Base-by-base conservation (phyloP, 2,329 filamentous ascomycete genomes). In the Chalara sp. region DNA sequence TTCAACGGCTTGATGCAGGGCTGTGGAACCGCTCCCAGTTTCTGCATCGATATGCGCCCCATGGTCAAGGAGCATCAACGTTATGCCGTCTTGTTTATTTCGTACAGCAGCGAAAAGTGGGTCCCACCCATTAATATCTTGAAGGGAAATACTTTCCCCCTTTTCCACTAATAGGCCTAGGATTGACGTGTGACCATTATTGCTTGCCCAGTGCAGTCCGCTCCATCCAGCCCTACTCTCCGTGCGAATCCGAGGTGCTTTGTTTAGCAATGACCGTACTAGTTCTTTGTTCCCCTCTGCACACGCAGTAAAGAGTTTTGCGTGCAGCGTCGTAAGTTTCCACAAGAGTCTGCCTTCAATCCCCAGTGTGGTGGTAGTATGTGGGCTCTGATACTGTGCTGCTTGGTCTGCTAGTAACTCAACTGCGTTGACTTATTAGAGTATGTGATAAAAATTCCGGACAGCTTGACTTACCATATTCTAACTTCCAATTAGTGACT, bases 281-380 rank as follows among this genome's bases (percentile, higher is more conserved):
- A 51, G 31, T 13, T 6, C n/a, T 35, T 47, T 40, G 28, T 51
- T 51, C 21, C 49, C 49, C 30, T 51, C 49, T 47, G 49, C 49
- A 51, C 49, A 51, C 32, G 49, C 49, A 42, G 49, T 51, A 21
- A 10, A 51, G 10, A 51, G 49, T 51, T 51, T 51, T 43, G 49
- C 44, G 13, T 51, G 49, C 44, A 51, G 32, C 28, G 49, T 51
- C 8, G 49, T 51, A 21, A 51, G 49, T 43, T 51, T 51, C 49
- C 49, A 51, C 29, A 51, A 28, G 47, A 51, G 49, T 51, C 49
- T 46, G 44, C 49, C 49, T 51, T 51, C 49, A 31, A 42, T 28
- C 6, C 49, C 44, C 43, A 51, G 29, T 12, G 7, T 47, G 44
- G 44, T 43, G 11, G 33, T 30, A 29, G 33, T 42, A 44, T 51